A percentile compares a stretch with the other conserved stretches of the same genome.
Conservation (phyloP, 1,284 basidiomycete genomes). For the Cutaneotrichosporon sp. region DNA sequence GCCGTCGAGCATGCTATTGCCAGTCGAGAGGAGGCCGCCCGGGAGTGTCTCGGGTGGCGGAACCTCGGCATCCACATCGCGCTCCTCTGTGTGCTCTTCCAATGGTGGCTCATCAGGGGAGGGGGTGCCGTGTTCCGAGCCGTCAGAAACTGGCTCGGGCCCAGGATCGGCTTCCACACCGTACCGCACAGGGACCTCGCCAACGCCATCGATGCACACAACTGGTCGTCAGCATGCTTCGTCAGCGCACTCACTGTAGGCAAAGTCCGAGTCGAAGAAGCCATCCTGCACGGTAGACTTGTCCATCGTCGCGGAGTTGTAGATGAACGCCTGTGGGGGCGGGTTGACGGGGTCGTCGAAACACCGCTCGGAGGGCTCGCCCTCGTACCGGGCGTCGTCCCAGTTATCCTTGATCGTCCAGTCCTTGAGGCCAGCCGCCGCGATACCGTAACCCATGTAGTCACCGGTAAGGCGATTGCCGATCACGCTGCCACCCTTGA, state of each 20-base stretch:
- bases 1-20: conserved; percentile 50
- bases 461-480: conserved; percentile 46
- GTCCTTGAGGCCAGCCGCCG: conserved; percentile 46
- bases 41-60: not conserved
- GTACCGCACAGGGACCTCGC: conserved; percentile 10
- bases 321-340: conserved; percentile 48
- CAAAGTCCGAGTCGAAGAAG: conserved; percentile 51
- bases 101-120: not conserved
- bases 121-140: not conserved
- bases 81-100: not conserved
- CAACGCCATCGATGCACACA: conserved; percentile 41
- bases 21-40: conserved; percentile 16
- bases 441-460: conserved; percentile 55
- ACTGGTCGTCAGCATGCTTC: conserved; percentile 27
- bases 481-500: conserved; percentile 46
- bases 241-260: conserved; percentile 47
- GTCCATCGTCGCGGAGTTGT: conserved; percentile 35
- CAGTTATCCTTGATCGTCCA: conserved; percentile 53
- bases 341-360: conserved; percentile 51
- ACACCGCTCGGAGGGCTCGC: conserved; percentile 46
- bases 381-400: conserved; percentile 48
- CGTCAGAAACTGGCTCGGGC: not conserved
- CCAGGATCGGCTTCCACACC: conserved; percentile 10
- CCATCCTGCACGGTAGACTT: conserved; percentile 46
- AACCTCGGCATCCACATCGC: not conserved